These are phyloP conservation scores for Kluyveromyces nonfermentans DNA, from an alignment of 805 yeast species.

Conservation along the genomic window DNA sequence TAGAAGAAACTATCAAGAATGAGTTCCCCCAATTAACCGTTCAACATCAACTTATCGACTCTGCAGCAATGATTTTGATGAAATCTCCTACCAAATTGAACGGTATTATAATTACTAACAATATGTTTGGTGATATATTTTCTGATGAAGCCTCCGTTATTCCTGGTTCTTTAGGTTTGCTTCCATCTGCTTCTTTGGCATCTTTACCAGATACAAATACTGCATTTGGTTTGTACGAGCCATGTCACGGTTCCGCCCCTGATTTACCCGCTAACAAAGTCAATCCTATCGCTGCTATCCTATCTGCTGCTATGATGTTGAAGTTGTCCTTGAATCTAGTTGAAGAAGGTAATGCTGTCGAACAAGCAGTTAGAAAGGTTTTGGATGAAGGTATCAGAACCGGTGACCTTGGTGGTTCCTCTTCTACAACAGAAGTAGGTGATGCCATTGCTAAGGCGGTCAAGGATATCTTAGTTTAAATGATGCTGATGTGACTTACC, in stretches of 20 bases:
- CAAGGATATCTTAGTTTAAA: conserved; percentile 36
- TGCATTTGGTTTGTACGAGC: conserved; percentile 95
- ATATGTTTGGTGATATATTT: conserved; percentile 98
- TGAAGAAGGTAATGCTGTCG: conserved; percentile 81
- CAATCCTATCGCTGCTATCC: conserved; percentile 90
- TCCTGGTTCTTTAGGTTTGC: conserved; percentile 92
- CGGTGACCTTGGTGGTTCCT: conserved; percentile 82
- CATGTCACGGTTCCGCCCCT: conserved; percentile 98
- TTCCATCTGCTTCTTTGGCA: conserved; percentile 91
- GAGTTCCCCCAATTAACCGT: conserved; percentile 86
- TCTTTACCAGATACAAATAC: conserved; percentile 92
- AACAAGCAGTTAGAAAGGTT: conserved; percentile 75
- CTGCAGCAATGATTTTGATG: conserved; percentile 96
- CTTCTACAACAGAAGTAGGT: conserved; percentile 83
- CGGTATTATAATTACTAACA: conserved; percentile 86
- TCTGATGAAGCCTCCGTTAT: conserved; percentile 97
- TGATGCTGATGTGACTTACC: too few species aligned
- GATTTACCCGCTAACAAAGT: conserved; percentile 82
- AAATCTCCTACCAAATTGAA: conserved; percentile 86
- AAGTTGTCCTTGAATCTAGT: conserved; percentile 75
- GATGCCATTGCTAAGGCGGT: conserved; percentile 82
- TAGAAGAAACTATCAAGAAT: conserved; percentile 67
- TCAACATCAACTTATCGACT: conserved; percentile 93
- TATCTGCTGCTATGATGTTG: conserved; percentile 97
- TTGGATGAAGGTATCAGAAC: conserved; percentile 82